A percentile compares a stretch with the other conserved stretches of the same genome.
These are phyloP conservation scores for Benincasa hispida DNA, from an alignment of 306 rosid species.

Conservation along the genomic window DNA sequence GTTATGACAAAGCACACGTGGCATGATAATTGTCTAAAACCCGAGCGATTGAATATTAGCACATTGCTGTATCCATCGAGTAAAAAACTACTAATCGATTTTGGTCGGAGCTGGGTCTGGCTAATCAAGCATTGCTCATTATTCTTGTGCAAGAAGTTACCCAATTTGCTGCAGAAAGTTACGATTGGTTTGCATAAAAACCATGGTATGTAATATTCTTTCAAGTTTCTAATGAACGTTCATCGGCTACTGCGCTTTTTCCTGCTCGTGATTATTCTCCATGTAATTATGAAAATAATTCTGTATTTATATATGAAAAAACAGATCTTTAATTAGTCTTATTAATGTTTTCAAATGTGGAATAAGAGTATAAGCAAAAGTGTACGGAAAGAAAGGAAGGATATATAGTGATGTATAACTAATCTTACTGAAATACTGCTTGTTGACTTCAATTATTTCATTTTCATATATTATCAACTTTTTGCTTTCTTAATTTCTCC, in stretches of 20 bases:
- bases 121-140: neutral
- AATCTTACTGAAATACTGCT: neutral
- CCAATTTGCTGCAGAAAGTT: neutral
- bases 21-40: neutral
- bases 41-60: neutral
- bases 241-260: neutral
- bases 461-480: neutral
- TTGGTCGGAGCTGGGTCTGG: neutral
- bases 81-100: neutral
- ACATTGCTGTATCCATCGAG: neutral
- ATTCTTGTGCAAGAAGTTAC: neutral
- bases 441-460: neutral
- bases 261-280: neutral
- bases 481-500: neutral
- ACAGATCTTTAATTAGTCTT: neutral
- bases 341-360: neutral
- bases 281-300: constrained; percentile 7
- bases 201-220: constrained; percentile 11
- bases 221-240: neutral
- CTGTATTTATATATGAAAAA: neutral
- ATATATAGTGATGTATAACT: neutral
- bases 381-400: neutral
- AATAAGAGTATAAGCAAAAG: neutral
- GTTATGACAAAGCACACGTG: constrained; percentile 3
- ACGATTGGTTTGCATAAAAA: neutral